Percentiles rank a stretch among this genome's conserved stretches.
phyloP scores from a whole-genome alignment of 805 yeast species.

The Scheffersomyces lignosus region DNA sequence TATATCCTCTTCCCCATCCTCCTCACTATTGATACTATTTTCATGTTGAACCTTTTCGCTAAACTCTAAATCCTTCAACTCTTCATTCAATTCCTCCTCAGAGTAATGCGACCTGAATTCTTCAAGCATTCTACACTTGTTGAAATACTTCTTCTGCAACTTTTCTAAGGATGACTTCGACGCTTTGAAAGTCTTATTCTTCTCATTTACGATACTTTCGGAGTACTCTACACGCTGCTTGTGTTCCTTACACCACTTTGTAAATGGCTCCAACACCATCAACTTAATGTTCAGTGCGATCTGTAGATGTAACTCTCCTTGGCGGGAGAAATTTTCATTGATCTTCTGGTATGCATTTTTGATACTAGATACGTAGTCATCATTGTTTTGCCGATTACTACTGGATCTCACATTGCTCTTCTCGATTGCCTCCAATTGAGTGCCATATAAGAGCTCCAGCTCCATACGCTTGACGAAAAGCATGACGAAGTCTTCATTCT shows the following conservation, averaged over 20 bases:
- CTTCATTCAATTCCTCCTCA: slow-evolving; percentile 43
- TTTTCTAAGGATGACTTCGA: slow-evolving; percentile 50
- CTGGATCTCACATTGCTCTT: slow-evolving; percentile 41
- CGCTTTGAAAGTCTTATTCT: slow-evolving; percentile 52
- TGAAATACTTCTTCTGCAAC: slow-evolving; percentile 69
- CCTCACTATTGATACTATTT: slow-evolving; percentile 6
- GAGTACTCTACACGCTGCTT: slow-evolving; percentile 63
- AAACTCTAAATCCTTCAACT: slow-evolving; percentile 21
- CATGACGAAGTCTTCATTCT: slow-evolving; percentile 66
- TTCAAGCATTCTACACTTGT: slow-evolving; percentile 73
- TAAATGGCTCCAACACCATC: slow-evolving; percentile 68
- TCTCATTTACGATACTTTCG: slow-evolving; percentile 50
- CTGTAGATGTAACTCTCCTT: slow-evolving; percentile 58
- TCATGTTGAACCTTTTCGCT: slow-evolving; percentile 4
- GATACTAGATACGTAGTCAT: slow-evolving; percentile 64
- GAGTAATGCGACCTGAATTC: slow-evolving; percentile 53
- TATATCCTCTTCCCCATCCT: slow-evolving; percentile 20
- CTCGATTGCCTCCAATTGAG: slow-evolving; percentile 45
- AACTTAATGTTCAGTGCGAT: slow-evolving; percentile 61
- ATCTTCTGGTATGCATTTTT: slow-evolving; percentile 62
- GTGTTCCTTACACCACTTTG: slow-evolving; percentile 75
- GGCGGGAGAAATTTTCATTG: slow-evolving; percentile 51
- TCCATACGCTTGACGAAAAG: slow-evolving; percentile 71
- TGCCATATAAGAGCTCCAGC: slow-evolving; percentile 66
- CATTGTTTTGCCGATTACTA: slow-evolving; percentile 41